Evolutionary conservation across 2,329 filamentous ascomycete species (phyloP), one percentile per base, ranked within the genome.

Genomic region (Aspergillus vadensis): DNA sequence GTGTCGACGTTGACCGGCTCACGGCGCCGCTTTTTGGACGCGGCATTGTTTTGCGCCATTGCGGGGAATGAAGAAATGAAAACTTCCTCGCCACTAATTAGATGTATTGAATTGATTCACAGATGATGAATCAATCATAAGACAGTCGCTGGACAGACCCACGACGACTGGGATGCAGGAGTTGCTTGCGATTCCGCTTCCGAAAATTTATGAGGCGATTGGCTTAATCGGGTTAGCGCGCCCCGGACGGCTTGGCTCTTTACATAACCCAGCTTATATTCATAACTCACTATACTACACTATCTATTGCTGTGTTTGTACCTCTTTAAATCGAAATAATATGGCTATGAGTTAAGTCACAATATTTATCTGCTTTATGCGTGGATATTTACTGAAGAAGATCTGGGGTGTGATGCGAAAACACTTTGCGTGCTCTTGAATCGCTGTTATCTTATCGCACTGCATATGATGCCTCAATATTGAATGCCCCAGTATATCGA

Each of bases 1-100:
- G 76, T 71, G 64, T 81, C 77, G 65, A 81, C 72, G 63, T 75
- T 78, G 68, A 74, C 70, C 27, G 68, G 61, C 65, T 80, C 77
- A 61, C 77, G 74, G 43, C 73, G 74, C 58, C 78, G 73, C 67
- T 80, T 80, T 64, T 69, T 75, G 25, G 69, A 60, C 21, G 56
- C 60, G 53, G 65, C 60, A 6, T 66, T 38, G 57, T 68, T 62
- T 38, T 68, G 70, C 39, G 69, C 68, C 75, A 77, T 77, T 65
- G 44, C 54, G 52, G 49, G n/a, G 19, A 27, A 55, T 39, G 15
- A 39, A 9, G 23, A 15, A 15, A 15, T 48, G 5, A 27, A 27
- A 14, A 36, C 4, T 30, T 17, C 19, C 25, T 15, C 49, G 19
- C n/a, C 8, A 15, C 14, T 19, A 23, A 17, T 1, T 12, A 10